phyloP scores from a whole-genome alignment of 306 rosid species.

The Abrus pulchellus region DNA sequence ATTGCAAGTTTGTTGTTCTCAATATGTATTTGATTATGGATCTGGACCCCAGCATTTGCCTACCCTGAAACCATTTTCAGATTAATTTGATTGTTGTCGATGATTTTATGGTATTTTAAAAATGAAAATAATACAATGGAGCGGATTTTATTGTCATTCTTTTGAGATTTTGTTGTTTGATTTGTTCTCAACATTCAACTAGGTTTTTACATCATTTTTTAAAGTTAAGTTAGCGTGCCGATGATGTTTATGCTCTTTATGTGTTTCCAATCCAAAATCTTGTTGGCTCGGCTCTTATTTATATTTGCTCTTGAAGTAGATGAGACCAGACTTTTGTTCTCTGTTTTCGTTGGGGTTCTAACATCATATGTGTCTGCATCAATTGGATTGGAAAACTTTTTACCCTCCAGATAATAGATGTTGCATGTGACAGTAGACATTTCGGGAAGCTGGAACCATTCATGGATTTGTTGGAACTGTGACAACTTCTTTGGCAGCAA shows the following conservation, averaged over 20 bases:
- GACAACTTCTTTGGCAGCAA: constrained; percentile 16
- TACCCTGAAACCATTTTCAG: constrained; percentile 15
- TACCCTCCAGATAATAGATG: constrained; percentile 31
- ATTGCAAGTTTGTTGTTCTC: background rate
- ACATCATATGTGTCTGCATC: background rate
- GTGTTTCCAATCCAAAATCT: background rate
- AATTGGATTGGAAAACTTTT: constrained; percentile 25
- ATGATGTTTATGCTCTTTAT: background rate
- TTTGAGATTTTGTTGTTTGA: constrained; percentile 22
- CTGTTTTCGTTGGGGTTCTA: constrained; percentile 28
- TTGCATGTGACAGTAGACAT: constrained; percentile 43
- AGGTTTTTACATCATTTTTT: constrained; percentile 31
- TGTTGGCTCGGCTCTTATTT: constrained; percentile 8
- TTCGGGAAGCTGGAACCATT: constrained; percentile 34
- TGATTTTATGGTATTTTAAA: constrained; percentile 3
- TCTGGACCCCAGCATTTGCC: background rate
- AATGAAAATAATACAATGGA: background rate
- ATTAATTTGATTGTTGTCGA: background rate
- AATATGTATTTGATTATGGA: background rate
- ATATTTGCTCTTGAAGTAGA: constrained; percentile 15
- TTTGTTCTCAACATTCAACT: constrained; percentile 9
- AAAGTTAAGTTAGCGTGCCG: background rate
- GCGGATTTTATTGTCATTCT: constrained; percentile 1
- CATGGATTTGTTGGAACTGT: constrained; percentile 25
- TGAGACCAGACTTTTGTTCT: constrained; percentile 5